Base-by-base conservation (phyloP, 2,329 filamentous ascomycete genomes). In the Penicillium expansum region DNA sequence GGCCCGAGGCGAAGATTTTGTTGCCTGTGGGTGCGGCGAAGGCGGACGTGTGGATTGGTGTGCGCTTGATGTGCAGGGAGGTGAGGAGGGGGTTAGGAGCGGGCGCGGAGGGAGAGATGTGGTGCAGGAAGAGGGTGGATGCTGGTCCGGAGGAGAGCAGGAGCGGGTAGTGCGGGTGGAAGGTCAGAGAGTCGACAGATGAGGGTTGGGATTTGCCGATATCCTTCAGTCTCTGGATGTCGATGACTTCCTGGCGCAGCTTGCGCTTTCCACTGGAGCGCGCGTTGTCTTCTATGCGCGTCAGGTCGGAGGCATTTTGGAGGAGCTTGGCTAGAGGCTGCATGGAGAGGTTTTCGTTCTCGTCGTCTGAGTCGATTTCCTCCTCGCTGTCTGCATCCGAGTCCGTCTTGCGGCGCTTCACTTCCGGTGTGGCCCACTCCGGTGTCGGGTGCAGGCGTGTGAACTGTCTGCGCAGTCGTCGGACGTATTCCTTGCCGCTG, bases 1-100 rank as follows among this genome's bases (percentile, higher is more conserved):
- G 88, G 37, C 92, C 92, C 18, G 92, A 89, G 58, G 97, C 90
- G 74, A 96, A 90, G 63, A 99, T 89, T 66, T 88, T 88, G 61
- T 89, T 86, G 61, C 90, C 91, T 16, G 78, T 77, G 5, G 88
- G 85, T 27, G 82, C 84, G 56, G 92, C 80, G 74, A 99, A 97
- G 37, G 89, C 84, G 7, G 92, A 91, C 11, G 89, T 91, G 57
- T 88, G 86, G 52, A 99, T 82, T n/a, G 92, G 90, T 0, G 92
- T 93, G 61, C 85, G 84, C 69, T 87, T 88, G 69, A 96, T 84
- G 74, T 97, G 92, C 22, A 97, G 84, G 14, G 92, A 95, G 1
- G 93, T 97, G 55, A 97, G 82, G 38, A 92, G 86, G 8, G 93
- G 94, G 72, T 97, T 95, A 18, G 92, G 90, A 33, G 85, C 88